Percentiles rank a stretch among this genome's conserved stretches.
Evolutionary conservation across 768 basidiomycete species (phyloP).

Genomic region (Leccinum imitatum): DNA sequence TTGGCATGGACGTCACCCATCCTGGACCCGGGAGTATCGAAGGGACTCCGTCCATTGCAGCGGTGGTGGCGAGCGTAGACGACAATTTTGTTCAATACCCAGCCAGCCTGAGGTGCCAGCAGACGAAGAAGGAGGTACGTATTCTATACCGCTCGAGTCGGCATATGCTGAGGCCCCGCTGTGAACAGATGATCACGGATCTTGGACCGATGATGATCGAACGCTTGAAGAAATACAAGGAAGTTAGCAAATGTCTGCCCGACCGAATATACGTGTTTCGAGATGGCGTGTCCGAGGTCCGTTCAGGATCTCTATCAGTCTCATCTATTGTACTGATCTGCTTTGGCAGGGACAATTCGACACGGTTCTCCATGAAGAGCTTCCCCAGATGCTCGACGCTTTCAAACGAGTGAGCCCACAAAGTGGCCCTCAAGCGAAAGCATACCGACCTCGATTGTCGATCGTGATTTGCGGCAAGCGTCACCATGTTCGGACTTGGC

Average conservation of each 20-base stretch:
- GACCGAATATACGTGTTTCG: constrained; percentile 71
- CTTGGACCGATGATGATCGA: constrained; percentile 69
- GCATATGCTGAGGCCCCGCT: background rate
- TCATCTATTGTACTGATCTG: background rate
- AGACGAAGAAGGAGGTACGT: constrained; percentile 33
- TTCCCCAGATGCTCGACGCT: constrained; percentile 59
- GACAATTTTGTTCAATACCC: constrained; percentile 73
- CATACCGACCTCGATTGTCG: constrained; percentile 62
- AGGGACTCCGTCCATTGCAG: constrained; percentile 81
- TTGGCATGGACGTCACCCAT: constrained; percentile 85
- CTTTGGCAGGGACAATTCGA: constrained; percentile 69
- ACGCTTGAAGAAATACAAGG: constrained; percentile 56
- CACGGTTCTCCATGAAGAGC: constrained; percentile 56
- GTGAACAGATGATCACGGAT: constrained; percentile 65
- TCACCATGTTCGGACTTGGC: constrained; percentile 55
- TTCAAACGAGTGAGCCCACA: constrained; percentile 49
- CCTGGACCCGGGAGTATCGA: constrained; percentile 63
- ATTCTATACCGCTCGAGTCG: background rate
- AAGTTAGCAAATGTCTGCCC: constrained; percentile 57
- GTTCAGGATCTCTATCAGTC: constrained; percentile 12
- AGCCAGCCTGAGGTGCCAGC: constrained; percentile 67
- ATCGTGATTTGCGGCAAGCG: constrained; percentile 84
- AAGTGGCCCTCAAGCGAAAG: constrained; percentile 38
- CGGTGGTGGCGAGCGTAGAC: constrained; percentile 78
- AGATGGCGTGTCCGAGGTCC: constrained; percentile 80